Percentiles rank a stretch among this genome's conserved stretches.
Conservation (phyloP, 345 rosid genomes). For the Camelina neglecta region DNA sequence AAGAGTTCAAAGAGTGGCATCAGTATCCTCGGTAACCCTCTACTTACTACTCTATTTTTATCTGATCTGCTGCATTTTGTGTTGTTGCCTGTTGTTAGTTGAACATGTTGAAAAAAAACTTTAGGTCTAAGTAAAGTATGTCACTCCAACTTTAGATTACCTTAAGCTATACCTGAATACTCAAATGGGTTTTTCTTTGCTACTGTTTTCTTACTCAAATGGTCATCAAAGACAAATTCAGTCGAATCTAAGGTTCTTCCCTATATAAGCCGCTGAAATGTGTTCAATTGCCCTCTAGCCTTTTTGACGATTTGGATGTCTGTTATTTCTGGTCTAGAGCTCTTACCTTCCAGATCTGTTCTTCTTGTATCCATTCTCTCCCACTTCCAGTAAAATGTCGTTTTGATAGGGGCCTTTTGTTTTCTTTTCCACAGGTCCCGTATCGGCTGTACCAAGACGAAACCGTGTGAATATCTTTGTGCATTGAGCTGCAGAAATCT, state of each 20-base stretch:
- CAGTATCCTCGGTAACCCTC: conserved; percentile 43
- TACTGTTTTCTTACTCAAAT: conserved; percentile 7
- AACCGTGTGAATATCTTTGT: conserved; percentile 66
- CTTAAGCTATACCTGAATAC: neutral
- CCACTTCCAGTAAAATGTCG: conserved; percentile 50
- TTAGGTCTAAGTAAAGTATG: conserved; percentile 14
- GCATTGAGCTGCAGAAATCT: conserved; percentile 54
- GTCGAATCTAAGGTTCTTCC: conserved; percentile 1
- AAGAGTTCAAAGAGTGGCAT: conserved; percentile 44
- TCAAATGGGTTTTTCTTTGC: neutral
- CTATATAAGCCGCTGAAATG: neutral
- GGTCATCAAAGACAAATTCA: conserved; percentile 27
- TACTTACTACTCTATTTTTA: neutral
- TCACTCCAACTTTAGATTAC: conserved; percentile 10
- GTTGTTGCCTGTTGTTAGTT: conserved; percentile 18
- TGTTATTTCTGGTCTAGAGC: conserved; percentile 9
- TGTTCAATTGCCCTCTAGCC: conserved; percentile 17
- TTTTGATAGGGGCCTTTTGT: conserved; percentile 71
- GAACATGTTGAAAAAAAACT: conserved; percentile 23
- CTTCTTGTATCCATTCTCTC: conserved; percentile 30
- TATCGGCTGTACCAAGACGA: conserved; percentile 66
- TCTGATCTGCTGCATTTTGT: conserved; percentile 18
- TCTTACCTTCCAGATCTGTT: conserved; percentile 21
- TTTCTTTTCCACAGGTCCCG: conserved; percentile 64
- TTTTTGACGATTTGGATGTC: conserved; percentile 25